Conservation (phyloP, 1,284 basidiomycete genomes). For the Porodaedalea pini region DNA sequence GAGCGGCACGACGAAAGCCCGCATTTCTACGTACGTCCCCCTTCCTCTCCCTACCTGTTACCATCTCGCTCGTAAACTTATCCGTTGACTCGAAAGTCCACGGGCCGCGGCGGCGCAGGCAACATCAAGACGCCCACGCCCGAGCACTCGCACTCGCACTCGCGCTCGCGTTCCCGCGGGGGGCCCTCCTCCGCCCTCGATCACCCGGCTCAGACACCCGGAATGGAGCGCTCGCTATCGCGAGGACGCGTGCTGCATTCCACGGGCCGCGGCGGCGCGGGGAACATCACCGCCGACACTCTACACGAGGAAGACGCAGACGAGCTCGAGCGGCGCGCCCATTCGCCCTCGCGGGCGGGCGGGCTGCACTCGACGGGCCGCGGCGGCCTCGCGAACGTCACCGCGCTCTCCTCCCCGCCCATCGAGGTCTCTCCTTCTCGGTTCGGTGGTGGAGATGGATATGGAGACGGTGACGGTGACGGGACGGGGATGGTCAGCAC, state of each 20-base stretch:
- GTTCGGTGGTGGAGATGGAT: too few species aligned
- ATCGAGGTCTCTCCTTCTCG: constrained; percentile 34
- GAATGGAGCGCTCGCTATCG: background rate
- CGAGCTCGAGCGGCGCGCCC: constrained; percentile 26
- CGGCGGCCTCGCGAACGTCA: constrained; percentile 64
- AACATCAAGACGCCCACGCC: constrained; percentile 45
- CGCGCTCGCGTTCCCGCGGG: constrained; percentile 9
- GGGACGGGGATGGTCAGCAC: constrained; percentile 38
- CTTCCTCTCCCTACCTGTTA: background rate
- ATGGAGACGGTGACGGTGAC: constrained; percentile 13
- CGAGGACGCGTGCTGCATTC: constrained; percentile 17
- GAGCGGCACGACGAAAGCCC: constrained; percentile 10
- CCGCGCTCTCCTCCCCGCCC: constrained; percentile 36
- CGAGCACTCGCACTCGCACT: constrained; percentile 23
- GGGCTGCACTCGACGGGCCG: constrained; percentile 60
- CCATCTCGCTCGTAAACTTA: background rate
- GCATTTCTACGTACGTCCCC: constrained; percentile 5
- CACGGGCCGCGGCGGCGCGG: constrained; percentile 28
- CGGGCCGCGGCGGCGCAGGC: constrained; percentile 66
- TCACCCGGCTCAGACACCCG: background rate
- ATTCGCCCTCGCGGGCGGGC: background rate
- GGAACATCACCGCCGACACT: constrained; percentile 25
- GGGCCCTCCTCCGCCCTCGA: background rate
- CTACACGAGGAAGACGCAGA: constrained; percentile 39
- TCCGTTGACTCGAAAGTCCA: constrained; percentile 40